Base-by-base conservation (phyloP, 2,329 filamentous ascomycete species). In the Bertia moriformis region DNA sequence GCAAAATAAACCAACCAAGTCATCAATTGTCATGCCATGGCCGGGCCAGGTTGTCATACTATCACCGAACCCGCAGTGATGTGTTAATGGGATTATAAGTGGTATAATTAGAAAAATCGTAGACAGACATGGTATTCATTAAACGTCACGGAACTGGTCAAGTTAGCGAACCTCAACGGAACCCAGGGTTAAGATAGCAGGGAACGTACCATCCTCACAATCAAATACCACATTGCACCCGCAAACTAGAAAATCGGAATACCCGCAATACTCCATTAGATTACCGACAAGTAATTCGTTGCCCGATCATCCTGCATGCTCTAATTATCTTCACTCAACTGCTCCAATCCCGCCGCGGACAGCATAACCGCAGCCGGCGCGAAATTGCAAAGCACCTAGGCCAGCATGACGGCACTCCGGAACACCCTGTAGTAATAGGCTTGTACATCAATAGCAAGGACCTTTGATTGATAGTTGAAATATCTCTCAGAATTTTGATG, bases 361-460 rank as follows among this genome's bases (percentile, higher is more conserved):
- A 98, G 66, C 4, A 98, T 89, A 2, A 93, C 69, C 1, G 89
- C 89, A 1, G 76, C 78, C 4, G 98, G 74, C 1, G 76, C 87
- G 56, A 98, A 83, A 59, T 98, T 98, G 53, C 79, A 87, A 51
- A 96, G 85, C 71, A 98, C 94, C 91, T 91, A 98, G 47, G 83
- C 77, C 38, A 96, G 66, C 19, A 98, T 91, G 48, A 95, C 88
- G 19, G 85, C 76, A 15, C 84, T 93, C 45, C 91, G 77, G 57
- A 98, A 94, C 46, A 88, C 91, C 51, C 88, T 87, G 71, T 98
- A 98, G 62, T 96, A 98, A 57, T 98, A 91, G 66, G 95, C 32
- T 35, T 35, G 32, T n/a, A n/a, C n/a, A n/a, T n/a, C n/a, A n/a
- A n/a, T n/a, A n/a, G n/a, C n/a, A n/a, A n/a, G n/a, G n/a, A n/a